Evolutionary conservation across 2,329 filamentous ascomycete genomes (phyloP), one percentile per base, ranked within the genome.

Genomic region (Stachybotrys elegans): DNA sequence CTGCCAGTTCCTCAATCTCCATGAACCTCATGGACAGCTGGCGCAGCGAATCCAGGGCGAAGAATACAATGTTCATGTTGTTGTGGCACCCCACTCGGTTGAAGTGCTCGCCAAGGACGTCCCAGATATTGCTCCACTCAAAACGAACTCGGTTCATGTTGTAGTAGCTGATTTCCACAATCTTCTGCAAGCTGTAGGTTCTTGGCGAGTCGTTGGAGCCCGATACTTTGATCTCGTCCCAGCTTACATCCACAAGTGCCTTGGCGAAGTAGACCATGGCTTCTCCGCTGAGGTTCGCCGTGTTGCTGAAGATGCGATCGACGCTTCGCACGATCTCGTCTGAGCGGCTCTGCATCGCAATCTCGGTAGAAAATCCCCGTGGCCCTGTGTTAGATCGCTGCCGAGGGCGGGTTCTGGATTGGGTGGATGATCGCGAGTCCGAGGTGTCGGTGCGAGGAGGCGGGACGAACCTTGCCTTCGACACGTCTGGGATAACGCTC

Each of bases 101-200:
- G 75, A 99, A 98, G 61, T 99, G 94, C 60, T 95, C 88, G 13
- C 93, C 93, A n/a, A 99, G 78, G 2, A 98, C 87, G 50, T 88
- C 87, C 93, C 93, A 99, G 47, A 98, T 95, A 56, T 86, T 92
- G 12, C 87, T 94, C 93, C 93, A 98, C 62, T 98, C 93, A 57
- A 97, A 97, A 57, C 93, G 86, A 27, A 98, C 92, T 73, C 93
- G 84, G 47, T 88, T 90, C 93, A 98, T 98, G 71, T 98, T 98
- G 79, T 98, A 98, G 66, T 95, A 96, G 63, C 89, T 95, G 65
- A 98, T 97, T 66, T 98, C 93, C 14, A 98, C 94, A 50, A 98
- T 81, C 67, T 98, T 98, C 61, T 98, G 93, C 49, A 98, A 71
- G 69, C 91, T 96, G 75, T 96, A 98, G 8, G 92, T 98, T 43